Base-by-base conservation (phyloP, 148 eudicot genomes). In the Rhododendron ovatum region DNA sequence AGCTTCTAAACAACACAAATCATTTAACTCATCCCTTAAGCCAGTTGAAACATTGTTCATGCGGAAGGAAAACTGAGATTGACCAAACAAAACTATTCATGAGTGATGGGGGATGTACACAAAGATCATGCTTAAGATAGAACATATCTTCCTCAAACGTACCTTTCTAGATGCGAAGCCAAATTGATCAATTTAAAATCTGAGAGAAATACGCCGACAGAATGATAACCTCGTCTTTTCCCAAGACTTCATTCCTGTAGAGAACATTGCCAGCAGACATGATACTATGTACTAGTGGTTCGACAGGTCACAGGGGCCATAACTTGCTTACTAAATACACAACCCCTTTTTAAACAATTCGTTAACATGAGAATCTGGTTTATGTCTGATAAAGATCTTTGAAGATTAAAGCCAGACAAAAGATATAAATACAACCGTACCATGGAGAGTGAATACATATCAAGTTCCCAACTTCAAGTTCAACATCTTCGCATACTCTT, bases 361-460 rank as follows among this genome's bases (percentile, higher is more conserved):
- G 59, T n/a, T 18, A 10, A 53, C 35, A 81, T 9, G 5, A 53
- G 41, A 81, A 30, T 2, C 39, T 55, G 11, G 3, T 37, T 9
- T 35, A 9, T 57, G 15, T 7, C 22, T 30, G 17, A 39, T 45
- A 53, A 48, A 20, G 33, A 9, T 65, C 24, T 18, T 37, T 53
- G 67, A 78, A 53, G 61, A 15, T 33, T 43, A 55, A 80, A 87
- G 37, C 39, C 48, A 78, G 26, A 61, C 51, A 78, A 75, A 77
- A 8, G 59, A 76, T 53, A 63, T 11, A 41, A 45, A 65, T 51
- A 65, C 51, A 63, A 41, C 78, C 93, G 84, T 89, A 96, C 99
- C 99, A 96, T 18, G 98, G 98, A 45, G 93, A 90, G 86, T 92
- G 90, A 86, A 96, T 82, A 63, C 94, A 91, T 74, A 96, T 88